Evolutionary conservation across 2,329 filamentous ascomycete species (phyloP).

Genomic region (Arthrinium puccinioides): DNA sequence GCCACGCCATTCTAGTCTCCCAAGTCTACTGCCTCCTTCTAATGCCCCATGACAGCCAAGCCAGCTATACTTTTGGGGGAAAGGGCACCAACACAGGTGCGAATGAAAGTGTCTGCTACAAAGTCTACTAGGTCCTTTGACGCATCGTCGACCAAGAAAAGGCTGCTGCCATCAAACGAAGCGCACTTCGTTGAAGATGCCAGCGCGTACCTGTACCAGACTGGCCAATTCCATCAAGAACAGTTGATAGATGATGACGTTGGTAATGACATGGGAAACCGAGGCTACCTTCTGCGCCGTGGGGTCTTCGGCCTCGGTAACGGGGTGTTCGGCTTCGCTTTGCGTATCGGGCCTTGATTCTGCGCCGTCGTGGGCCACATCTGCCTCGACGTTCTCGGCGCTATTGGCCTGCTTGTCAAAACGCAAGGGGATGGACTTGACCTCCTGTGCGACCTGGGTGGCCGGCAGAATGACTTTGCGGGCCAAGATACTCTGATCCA

Average conservation of each 20-base stretch:
- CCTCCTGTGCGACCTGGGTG: conserved; percentile 22
- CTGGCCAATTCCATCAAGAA: conserved; percentile 73
- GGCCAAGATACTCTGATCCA: conserved; percentile 55
- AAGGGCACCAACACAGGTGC: too few species aligned
- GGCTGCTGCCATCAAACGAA: too few species aligned
- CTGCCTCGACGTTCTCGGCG: conserved; percentile 14
- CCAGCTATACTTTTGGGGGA: too few species aligned
- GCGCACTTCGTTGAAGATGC: conserved; percentile 68
- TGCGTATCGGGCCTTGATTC: too few species aligned
- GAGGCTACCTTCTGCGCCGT: conserved; percentile 42
- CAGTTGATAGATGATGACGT: conserved; percentile 71
- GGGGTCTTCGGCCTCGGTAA: too few species aligned
- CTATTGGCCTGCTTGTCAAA: conserved; percentile 25
- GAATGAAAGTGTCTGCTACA: too few species aligned
- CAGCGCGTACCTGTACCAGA: conserved; percentile 66
- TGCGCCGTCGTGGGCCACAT: not conserved
- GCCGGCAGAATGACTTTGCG: conserved; percentile 43
- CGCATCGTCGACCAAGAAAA: too few species aligned
- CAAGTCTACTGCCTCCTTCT: too few species aligned
- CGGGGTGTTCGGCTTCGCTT: too few species aligned
- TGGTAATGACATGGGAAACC: conserved; percentile 72
- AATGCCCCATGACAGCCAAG: too few species aligned
- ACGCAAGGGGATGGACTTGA: conserved; percentile 40
- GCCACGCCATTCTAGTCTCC: too few species aligned
- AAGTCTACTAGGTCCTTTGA: too few species aligned